Base-by-base conservation (phyloP, 2,329 filamentous ascomycete genomes). In the Metarhizium album region DNA sequence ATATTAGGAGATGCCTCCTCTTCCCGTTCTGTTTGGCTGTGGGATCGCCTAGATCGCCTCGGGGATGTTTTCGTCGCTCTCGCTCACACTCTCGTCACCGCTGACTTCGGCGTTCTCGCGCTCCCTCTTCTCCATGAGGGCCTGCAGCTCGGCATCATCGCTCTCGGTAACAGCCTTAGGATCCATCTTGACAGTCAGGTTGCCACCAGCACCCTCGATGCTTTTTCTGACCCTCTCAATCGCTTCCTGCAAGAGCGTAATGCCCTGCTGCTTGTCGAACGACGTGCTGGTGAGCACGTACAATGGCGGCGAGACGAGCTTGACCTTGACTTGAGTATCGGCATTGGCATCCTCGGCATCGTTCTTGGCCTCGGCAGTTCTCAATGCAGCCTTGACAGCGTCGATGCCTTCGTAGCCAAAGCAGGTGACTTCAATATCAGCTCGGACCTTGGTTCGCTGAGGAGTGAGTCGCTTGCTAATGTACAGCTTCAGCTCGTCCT, bases 101-200 rank as follows among this genome's bases (percentile, higher is more conserved):
- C 90, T 95, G 64, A 98, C 89, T 70, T 98, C 89, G 67, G 89
- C 87, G 72, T 98, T 98, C 80, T 97, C 91, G 58, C 89, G 85
- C 76, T 95, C 93, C 59, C 87, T 84, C 84, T 97, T 96, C 79
- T 97, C 93, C 93, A 98, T 98, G 58, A 98, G 80, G 48, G 91
- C 93, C 70, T 96, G 90, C 58, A 98, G 77, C 71, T 96, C 90
- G 24, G 91, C 93, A 65, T 98, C 93, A 63, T 98, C 94, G 69
- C 90, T 94, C 78, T 97, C 94, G 1, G 93, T 98, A 55, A 98
- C 93, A 4, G 94, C 93, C 83, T 97, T 97, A 59, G 93, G 93
- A 63, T 93, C 90, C 93, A 98, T 98, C 82, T 94, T 95, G 61
- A 96, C 86, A 42, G 84, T 79, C 64, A 91, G 86, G 64, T 82